phyloP scores from a whole-genome alignment of 208 protist genomes.

The Leishmania amazonensis region DNA sequence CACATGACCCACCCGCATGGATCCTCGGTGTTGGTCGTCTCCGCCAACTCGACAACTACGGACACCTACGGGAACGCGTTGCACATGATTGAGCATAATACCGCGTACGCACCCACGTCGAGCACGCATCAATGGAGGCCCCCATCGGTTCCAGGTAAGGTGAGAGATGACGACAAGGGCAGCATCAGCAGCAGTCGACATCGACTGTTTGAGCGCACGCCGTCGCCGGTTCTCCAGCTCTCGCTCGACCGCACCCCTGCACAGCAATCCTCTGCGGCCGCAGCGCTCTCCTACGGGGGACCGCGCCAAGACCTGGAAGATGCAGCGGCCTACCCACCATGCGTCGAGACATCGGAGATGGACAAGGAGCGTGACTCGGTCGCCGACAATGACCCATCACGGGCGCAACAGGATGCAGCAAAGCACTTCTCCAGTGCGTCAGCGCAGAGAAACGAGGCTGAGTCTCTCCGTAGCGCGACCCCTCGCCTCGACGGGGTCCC shows the following conservation, averaged over 20 bases:
- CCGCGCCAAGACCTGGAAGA: not conserved
- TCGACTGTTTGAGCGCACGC: not conserved
- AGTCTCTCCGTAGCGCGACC: not conserved
- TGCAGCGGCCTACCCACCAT: not conserved
- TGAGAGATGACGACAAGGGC: not conserved
- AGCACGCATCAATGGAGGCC: not conserved
- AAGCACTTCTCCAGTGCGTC: not conserved
- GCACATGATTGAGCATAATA: slow-evolving; percentile 14
- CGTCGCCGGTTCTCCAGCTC: slow-evolving; percentile 18
- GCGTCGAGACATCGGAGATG: too few species aligned
- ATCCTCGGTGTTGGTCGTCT: not conserved
- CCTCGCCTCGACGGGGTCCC: not conserved
- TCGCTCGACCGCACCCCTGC: slow-evolving; percentile 26
- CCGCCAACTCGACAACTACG: not conserved
- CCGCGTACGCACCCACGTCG: not conserved
- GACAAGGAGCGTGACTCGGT: not conserved
- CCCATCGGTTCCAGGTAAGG: not conserved
- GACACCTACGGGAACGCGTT: not conserved
- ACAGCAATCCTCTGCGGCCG: not conserved
- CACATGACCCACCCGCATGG: not conserved
- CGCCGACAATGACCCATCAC: not conserved
- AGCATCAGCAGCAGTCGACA: not conserved
- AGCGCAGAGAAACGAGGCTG: not conserved
- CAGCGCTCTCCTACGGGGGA: not conserved
- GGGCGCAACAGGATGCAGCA: not conserved